Evolutionary conservation across 768 basidiomycete species (phyloP).

Genomic region (Amylocystis lapponica): DNA sequence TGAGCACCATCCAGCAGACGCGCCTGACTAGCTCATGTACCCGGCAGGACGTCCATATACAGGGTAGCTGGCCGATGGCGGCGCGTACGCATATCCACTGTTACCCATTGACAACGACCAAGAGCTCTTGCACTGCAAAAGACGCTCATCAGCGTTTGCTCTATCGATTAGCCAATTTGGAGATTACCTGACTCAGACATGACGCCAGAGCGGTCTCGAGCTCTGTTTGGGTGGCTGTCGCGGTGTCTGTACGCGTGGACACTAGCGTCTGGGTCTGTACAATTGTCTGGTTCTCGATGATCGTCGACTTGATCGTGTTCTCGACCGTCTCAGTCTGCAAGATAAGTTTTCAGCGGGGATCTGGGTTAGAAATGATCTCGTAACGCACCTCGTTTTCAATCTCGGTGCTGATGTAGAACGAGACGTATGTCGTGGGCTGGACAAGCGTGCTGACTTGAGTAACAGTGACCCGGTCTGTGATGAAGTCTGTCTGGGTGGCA

Average conservation of each 20-base stretch:
- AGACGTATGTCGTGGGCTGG: constrained; percentile 53
- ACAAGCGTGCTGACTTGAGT: constrained; percentile 47
- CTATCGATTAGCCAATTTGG: background rate
- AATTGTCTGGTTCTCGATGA: constrained; percentile 30
- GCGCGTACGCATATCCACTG: constrained; percentile 38
- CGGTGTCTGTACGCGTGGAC: constrained; percentile 40
- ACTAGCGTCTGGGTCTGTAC: constrained; percentile 50
- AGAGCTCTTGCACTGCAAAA: constrained; percentile 48
- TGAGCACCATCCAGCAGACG: too few species aligned
- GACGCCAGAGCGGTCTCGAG: constrained; percentile 45
- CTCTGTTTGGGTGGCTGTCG: constrained; percentile 39
- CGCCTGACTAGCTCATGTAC: too few species aligned
- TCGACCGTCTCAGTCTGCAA: constrained; percentile 50
- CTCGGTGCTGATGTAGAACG: constrained; percentile 45
- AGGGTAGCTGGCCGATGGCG: constrained; percentile 9
- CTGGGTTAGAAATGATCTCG: background rate
- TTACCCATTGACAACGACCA: constrained; percentile 50
- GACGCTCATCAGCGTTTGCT: background rate
- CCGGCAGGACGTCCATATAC: too few species aligned
- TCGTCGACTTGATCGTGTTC: constrained; percentile 45
- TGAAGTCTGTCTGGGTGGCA: constrained; percentile 35
- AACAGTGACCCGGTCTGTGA: constrained; percentile 51
- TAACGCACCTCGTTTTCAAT: constrained; percentile 53
- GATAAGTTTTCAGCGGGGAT: background rate
- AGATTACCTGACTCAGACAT: constrained; percentile 44